phyloP scores from a whole-genome alignment of 2,329 filamentous ascomycete genomes.

The Rosellinia necatrix region DNA sequence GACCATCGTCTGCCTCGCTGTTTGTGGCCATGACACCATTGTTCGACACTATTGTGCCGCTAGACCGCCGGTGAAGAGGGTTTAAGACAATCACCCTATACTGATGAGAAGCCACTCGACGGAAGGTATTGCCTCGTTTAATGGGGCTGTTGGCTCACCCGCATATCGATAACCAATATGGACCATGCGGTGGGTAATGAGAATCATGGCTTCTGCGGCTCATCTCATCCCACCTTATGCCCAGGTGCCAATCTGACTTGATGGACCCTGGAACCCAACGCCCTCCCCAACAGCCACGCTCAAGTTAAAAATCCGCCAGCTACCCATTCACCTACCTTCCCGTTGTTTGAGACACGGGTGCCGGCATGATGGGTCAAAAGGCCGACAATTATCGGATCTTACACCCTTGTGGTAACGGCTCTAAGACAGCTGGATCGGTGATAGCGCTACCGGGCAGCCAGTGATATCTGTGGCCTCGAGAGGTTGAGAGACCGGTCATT shows the following conservation, averaged over 20 bases:
- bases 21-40: not conserved
- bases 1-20: conserved; percentile 4
- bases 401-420: not conserved
- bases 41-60: conserved; percentile 18
- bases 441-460: not conserved
- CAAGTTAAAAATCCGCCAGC: not conserved
- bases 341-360: conserved; percentile 7
- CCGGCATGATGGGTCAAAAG: conserved; percentile 1
- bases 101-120: conserved; percentile 8
- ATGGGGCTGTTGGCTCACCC: conserved; percentile 15
- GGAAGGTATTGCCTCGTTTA: conserved; percentile 3
- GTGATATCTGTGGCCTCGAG: not conserved
- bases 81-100: conserved; percentile 13
- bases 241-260: not conserved
- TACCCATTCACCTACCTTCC: too few species aligned
- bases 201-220: conserved; percentile 10
- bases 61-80: not conserved
- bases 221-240: not conserved
- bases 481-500: conserved; percentile 2
- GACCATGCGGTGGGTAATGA: not conserved
- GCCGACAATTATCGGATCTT: not conserved
- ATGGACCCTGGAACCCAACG: not conserved
- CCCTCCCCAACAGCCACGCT: not conserved
- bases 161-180: conserved; percentile 8
- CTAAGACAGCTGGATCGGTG: not conserved